Conservation (phyloP, 164 flowering plant genomes). For the Euptelea pleiosperma region DNA sequence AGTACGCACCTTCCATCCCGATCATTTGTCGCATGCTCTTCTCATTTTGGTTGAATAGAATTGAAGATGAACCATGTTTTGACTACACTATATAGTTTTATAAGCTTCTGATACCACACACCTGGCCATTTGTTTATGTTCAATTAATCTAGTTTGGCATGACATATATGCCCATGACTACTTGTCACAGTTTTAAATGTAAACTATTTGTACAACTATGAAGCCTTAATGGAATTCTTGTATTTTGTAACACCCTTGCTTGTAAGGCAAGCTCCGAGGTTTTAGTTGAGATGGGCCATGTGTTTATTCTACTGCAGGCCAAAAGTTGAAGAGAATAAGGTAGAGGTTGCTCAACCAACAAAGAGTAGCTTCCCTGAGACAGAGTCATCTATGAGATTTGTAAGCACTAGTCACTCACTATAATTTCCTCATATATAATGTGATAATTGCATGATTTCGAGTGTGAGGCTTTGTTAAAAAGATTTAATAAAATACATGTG, state of each 20-base stretch:
- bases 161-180: too few relatives aligned
- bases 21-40: too few relatives aligned
- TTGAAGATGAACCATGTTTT: too few relatives aligned
- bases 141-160: too few relatives aligned
- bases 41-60: too few relatives aligned
- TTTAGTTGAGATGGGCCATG: slow-evolving; percentile 12
- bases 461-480: background rate
- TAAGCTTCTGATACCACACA: too few relatives aligned
- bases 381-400: slow-evolving; percentile 57
- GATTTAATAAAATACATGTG: background rate
- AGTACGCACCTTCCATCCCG: too few relatives aligned
- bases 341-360: slow-evolving; percentile 42
- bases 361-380: slow-evolving; percentile 39
- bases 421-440: background rate
- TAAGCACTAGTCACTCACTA: slow-evolving; percentile 43
- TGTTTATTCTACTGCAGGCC: slow-evolving; percentile 52
- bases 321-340: slow-evolving; percentile 37
- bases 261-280: background rate
- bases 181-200: too few relatives aligned
- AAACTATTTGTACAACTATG: too few relatives aligned
- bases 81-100: too few relatives aligned
- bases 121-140: too few relatives aligned
- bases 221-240: too few relatives aligned
- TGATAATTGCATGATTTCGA: background rate
- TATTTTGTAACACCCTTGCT: background rate